Evolutionary conservation across 257 asterid genomes (phyloP), one percentile per base, ranked within the genome.

Genomic region (Petunia secreta): DNA sequence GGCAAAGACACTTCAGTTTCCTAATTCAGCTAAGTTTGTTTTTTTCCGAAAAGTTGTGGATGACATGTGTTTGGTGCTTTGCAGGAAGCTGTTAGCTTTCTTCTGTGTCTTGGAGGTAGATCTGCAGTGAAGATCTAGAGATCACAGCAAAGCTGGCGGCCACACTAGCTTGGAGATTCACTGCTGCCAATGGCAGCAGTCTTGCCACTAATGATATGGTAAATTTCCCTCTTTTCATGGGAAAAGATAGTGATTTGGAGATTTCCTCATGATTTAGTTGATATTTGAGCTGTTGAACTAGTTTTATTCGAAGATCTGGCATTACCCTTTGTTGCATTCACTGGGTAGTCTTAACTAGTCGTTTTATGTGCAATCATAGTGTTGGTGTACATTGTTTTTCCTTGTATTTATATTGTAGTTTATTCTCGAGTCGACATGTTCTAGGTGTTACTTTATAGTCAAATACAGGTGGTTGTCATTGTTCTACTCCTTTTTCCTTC

Each of bases 81-180:
- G 81, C 86, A 81, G 89, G 92, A 79, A 76, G 82, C 87, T 80
- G 92, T 75, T 85, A 69, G 88, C 83, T 69, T 81, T 82, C 80
- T 89, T 63, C 83, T 84, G 88, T 79, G 79, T 36, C 41, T 77
- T 79, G 88, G 80, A 75, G 75, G 82, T 82, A 80, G 94, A 91
- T 92, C 96, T 84, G 94, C 82, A 78, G 85, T 78, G 91, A 75
- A 85, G 89, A 86, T 83, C 82, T 87, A 63, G 41, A 65, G 77
- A 86, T 84, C 84, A 76, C 87, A 80, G 90, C 84, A 75, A 90
- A 87, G 84, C 89, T 96, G 99, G 97, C 98, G 86, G 87, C 99
- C 0, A 82, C 97, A 75, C 77, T 95, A 82, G 87, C 89, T 78
- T 89, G 97, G 96, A 90, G 97, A 88, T 87, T 81, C 82, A 81